Base-by-base conservation (phyloP, 441 rosid genomes). In the Croton laevigatus region DNA sequence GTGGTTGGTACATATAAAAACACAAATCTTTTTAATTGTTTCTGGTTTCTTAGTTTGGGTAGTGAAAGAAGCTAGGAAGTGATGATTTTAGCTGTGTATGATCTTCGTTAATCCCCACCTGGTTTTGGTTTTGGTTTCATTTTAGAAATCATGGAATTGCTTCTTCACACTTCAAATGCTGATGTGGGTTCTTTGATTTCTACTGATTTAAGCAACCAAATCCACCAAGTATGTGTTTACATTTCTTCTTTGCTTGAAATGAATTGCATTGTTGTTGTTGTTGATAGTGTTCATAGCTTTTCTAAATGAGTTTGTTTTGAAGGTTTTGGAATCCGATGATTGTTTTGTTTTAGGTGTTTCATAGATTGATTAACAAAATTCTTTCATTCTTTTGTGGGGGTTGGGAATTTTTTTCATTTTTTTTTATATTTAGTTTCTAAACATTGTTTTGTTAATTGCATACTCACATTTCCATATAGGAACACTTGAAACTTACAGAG, bases 311-410 rank as follows among this genome's bases (percentile, higher is more conserved):
- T 78, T 79, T 71, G 73, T 73, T 80, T 74, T 76, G 79, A 85
- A 74, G 71, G 76, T 74, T 79, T 65, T 76, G 95, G 98, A 90
- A 91, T 91, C 98, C 97, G 96, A 91, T 94, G 95, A 88, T 82
- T 87, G 82, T 82, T 87, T 85, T 81, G 68, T 78, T 81, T 71
- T 83, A 84, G 84, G 80, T 76, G 72, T 81, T 82, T 55, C 58
- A 48, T 22, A 40, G 57, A 78, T 65, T 65, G 52, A 72, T 70
- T 81, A 70, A 68, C 70, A 65, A 68, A n/a, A 91, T 90, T 91
- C 96, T 83, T 94, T 93, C 83, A 88, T 91, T 91, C 89, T 86
- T 91, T 87, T 71, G 70, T n/a, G 82, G 86, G 86, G 80, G 75
- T 62, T 81, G 71, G 79, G 61, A 13, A 8, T 48, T 19, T 52